Evolutionary conservation across 768 basidiomycete genomes (phyloP).

Genomic region (Tricholomella constricta): DNA sequence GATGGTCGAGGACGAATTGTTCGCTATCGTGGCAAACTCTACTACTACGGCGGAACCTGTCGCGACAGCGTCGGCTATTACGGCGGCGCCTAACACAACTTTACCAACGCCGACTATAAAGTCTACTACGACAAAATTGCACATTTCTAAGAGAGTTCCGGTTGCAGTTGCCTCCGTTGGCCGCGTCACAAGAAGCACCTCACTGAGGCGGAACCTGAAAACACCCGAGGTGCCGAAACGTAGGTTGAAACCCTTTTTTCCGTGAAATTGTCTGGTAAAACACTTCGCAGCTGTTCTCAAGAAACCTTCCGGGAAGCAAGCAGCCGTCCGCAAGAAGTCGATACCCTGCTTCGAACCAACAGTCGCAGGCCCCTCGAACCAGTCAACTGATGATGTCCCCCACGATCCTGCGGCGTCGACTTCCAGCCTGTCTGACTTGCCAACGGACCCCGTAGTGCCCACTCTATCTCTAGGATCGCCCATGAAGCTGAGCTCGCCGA

Average conservation of each 20-base stretch:
- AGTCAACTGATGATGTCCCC: background rate
- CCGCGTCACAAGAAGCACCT: conserved; percentile 39
- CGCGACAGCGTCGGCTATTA: background rate
- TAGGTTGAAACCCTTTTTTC: background rate
- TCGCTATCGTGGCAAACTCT: too few relatives aligned
- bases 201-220: conserved; percentile 28
- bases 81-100: background rate
- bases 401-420: conserved; percentile 14
- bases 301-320: conserved; percentile 2
- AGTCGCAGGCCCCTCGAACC: background rate
- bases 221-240: conserved; percentile 9
- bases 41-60: background rate
- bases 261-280: background rate
- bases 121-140: conserved; percentile 15
- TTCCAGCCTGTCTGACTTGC: conserved; percentile 14
- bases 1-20: background rate
- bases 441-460: conserved; percentile 9
- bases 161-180: conserved; percentile 20
- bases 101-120: background rate
- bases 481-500: conserved; percentile 34
- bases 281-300: conserved; percentile 2
- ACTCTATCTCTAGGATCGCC: conserved; percentile 31
- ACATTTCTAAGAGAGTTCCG: conserved; percentile 25
- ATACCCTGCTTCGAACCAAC: background rate
- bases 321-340: background rate